Evolutionary conservation across 2,329 filamentous ascomycete genomes (phyloP).

Genomic region (Sodiomyces alkalinus): DNA sequence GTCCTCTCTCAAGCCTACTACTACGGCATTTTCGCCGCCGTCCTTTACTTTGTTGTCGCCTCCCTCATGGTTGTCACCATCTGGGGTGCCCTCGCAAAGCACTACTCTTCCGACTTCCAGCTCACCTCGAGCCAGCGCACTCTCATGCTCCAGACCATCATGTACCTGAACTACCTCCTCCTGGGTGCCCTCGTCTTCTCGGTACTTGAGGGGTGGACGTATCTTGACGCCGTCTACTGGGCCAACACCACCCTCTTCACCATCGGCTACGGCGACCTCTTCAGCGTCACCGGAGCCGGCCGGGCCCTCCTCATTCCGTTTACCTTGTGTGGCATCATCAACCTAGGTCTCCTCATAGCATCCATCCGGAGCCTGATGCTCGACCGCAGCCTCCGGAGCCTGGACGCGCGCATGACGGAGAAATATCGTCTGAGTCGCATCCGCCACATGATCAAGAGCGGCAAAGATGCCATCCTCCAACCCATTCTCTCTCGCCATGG

Average conservation of each 20-base stretch:
- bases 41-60: constrained; percentile 66
- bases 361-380: constrained; percentile 56
- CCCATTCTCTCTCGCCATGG: constrained; percentile 25
- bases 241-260: constrained; percentile 58
- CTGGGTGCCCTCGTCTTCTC: constrained; percentile 65
- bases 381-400: constrained; percentile 37
- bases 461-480: constrained; percentile 30
- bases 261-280: constrained; percentile 45
- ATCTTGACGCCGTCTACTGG: constrained; percentile 67
- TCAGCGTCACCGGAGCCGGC: constrained; percentile 34
- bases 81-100: constrained; percentile 51
- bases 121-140: constrained; percentile 72
- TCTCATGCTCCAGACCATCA: constrained; percentile 78
- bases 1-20: constrained; percentile 71
- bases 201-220: constrained; percentile 57
- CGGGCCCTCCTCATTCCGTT: constrained; percentile 69
- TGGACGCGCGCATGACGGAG: constrained; percentile 44
- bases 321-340: constrained; percentile 69
- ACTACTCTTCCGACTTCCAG: constrained; percentile 66
- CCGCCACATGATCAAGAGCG: constrained; percentile 26
- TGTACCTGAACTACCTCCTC: constrained; percentile 68
- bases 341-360: constrained; percentile 67
- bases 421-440: constrained; percentile 38
- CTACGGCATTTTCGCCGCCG: constrained; percentile 68
- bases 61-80: constrained; percentile 68